Conservation (phyloP, 192 early-diverging fungal genomes). For the Funneliformis mosseae region DNA sequence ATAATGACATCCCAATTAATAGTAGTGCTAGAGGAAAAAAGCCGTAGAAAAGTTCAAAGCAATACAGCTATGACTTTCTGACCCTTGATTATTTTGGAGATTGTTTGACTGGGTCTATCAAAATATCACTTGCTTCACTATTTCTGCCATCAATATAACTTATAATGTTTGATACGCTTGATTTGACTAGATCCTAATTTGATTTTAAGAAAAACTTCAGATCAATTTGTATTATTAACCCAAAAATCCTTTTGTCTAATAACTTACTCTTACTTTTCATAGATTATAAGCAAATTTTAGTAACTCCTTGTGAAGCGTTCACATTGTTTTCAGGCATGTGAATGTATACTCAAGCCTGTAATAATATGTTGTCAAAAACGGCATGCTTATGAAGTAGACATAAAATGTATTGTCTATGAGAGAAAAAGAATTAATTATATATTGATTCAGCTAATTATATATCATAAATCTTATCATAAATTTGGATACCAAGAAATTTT, state of each 20-base stretch:
- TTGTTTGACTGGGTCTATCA: not conserved
- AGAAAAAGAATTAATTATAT: not conserved
- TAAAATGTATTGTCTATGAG: not conserved
- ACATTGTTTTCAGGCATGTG: not conserved
- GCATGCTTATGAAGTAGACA: not conserved
- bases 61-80: slow-evolving; percentile 1
- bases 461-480: not conserved
- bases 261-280: not conserved
- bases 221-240: not conserved
- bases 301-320: not conserved
- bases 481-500: slow-evolving; percentile 3
- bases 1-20: too few species aligned
- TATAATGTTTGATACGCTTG: not conserved
- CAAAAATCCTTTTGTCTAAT: not conserved
- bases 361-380: not conserved
- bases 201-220: slow-evolving; percentile 13
- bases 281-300: not conserved
- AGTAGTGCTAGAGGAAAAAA: not conserved
- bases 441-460: too few species aligned
- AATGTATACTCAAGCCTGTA: not conserved
- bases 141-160: not conserved
- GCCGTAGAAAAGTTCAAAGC: not conserved
- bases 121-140: not conserved
- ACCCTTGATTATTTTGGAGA: not conserved
- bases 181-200: not conserved